Conservation (phyloP, 1,284 basidiomycete species). For the Ceratobasidium sp. region DNA sequence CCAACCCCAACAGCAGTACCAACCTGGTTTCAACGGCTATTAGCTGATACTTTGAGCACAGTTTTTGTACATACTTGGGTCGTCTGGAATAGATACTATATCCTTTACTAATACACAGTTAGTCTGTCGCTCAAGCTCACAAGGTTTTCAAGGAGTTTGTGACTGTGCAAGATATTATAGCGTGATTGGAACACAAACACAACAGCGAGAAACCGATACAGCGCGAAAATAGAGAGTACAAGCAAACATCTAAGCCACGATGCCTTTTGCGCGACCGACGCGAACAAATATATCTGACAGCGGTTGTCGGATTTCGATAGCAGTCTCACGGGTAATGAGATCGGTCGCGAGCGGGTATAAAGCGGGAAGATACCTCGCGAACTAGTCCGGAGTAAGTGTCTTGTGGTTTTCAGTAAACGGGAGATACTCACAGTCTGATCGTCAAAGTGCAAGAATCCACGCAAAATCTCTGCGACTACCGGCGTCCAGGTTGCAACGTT, state of each 20-base stretch:
- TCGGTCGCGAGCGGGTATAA: slow-evolving; percentile 91
- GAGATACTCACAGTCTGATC: slow-evolving; percentile 82
- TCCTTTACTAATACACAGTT: slow-evolving; percentile 11
- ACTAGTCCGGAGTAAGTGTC: slow-evolving; percentile 65
- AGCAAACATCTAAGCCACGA: slow-evolving; percentile 44
- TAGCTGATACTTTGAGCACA: slow-evolving; percentile 2
- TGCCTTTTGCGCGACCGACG: slow-evolving; percentile 69
- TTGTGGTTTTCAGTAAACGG: slow-evolving; percentile 29
- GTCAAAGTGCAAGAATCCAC: slow-evolving; percentile 91
- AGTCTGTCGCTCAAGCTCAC: background rate
- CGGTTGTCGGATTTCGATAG: slow-evolving; percentile 83
- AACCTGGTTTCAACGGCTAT: slow-evolving; percentile 36
- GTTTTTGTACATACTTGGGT: slow-evolving; percentile 8
- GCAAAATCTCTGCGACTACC: slow-evolving; percentile 93
- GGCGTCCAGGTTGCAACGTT: slow-evolving; percentile 99
- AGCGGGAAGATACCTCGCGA: slow-evolving; percentile 83
- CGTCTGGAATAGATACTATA: slow-evolving; percentile 10
- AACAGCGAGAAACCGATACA: slow-evolving; percentile 32
- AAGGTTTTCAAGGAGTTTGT: background rate
- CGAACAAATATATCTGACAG: slow-evolving; percentile 83
- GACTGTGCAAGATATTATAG: slow-evolving; percentile 42
- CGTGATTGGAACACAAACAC: slow-evolving; percentile 26
- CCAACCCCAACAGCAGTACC: slow-evolving; percentile 42
- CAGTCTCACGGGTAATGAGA: slow-evolving; percentile 84
- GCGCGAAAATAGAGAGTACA: slow-evolving; percentile 24